Conservation (phyloP, 371 early-diverging fungal species). For the Amoeboaphelidium protococcarum region DNA sequence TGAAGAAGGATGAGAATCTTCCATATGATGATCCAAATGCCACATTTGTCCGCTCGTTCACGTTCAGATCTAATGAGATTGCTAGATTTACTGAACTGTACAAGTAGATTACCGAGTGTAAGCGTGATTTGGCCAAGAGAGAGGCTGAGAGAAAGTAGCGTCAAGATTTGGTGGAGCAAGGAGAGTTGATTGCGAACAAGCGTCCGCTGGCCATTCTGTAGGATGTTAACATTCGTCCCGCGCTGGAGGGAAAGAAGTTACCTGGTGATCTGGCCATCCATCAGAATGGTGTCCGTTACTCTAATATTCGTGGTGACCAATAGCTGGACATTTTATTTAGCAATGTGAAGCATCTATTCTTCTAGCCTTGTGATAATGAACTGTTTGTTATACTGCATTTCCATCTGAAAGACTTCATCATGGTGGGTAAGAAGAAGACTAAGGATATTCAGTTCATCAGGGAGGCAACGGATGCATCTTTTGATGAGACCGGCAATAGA, state of each 20-base stretch:
- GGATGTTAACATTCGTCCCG: conserved; percentile 24
- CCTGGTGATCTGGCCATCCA: conserved; percentile 86
- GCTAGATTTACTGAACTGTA: conserved; percentile 54
- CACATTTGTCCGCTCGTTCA: conserved; percentile 69
- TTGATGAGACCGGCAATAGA: conserved; percentile 86
- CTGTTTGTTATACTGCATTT: conserved; percentile 81
- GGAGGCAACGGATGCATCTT: conserved; percentile 78
- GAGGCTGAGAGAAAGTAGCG: conserved; percentile 79
- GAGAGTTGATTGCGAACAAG: conserved; percentile 44
- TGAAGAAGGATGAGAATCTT: conserved; percentile 52
- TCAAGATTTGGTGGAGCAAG: conserved; percentile 89
- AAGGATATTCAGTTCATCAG: conserved; percentile 97
- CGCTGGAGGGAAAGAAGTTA: conserved; percentile 51
- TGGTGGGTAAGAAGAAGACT: conserved; percentile 94
- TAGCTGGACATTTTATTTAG: conserved; percentile 72
- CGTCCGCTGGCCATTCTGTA: conserved; percentile 11
- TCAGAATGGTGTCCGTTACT: conserved; percentile 73
- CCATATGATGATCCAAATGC: conserved; percentile 68
- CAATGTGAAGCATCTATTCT: conserved; percentile 94
- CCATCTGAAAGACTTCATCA: conserved; percentile 83
- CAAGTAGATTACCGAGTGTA: conserved; percentile 54
- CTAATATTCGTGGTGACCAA: conserved; percentile 46
- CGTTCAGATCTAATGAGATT: conserved; percentile 64
- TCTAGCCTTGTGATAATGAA: conserved; percentile 95
- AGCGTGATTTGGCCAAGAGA: conserved; percentile 38